Evolutionary conservation across 306 rosid species (phyloP).

Genomic region (Medicago ruthenica): DNA sequence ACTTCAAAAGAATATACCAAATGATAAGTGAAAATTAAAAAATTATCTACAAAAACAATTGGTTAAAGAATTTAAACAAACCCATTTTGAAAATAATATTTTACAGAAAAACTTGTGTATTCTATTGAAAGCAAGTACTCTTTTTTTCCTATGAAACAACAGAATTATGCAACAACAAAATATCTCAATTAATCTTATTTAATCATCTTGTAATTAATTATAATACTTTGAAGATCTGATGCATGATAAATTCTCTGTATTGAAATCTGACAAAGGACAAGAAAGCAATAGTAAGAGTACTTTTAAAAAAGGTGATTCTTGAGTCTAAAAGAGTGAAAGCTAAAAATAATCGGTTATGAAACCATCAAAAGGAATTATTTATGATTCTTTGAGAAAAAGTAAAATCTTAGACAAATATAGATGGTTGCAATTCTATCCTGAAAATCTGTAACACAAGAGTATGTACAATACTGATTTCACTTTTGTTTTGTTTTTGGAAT

Average conservation of each 20-base stretch:
- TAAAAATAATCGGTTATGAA: conserved; percentile 39
- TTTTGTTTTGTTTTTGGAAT: conserved; percentile 12
- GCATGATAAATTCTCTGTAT: neutral
- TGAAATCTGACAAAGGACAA: conserved; percentile 15
- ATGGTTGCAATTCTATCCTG: conserved; percentile 51
- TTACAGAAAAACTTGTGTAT: too few relatives aligned
- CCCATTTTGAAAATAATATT: too few relatives aligned
- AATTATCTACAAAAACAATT: too few relatives aligned
- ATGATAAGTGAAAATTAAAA: neutral
- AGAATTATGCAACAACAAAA: too few relatives aligned
- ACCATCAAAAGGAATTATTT: conserved; percentile 40
- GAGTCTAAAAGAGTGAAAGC: conserved; percentile 28
- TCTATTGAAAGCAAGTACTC: too few relatives aligned
- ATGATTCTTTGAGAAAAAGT: conserved; percentile 27
- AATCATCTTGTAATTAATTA: too few relatives aligned
- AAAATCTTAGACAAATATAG: conserved; percentile 42
- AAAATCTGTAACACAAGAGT: conserved; percentile 14
- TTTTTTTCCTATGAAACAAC: too few relatives aligned
- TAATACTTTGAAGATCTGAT: too few relatives aligned
- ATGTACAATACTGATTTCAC: neutral
- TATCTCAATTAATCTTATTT: too few relatives aligned
- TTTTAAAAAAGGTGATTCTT: conserved; percentile 43
- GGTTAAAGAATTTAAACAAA: too few relatives aligned
- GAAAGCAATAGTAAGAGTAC: neutral
- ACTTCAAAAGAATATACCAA: conserved; percentile 32